phyloP scores from a whole-genome alignment of 495 filamentous ascomycete genomes.

The Pyronema domesticum region DNA sequence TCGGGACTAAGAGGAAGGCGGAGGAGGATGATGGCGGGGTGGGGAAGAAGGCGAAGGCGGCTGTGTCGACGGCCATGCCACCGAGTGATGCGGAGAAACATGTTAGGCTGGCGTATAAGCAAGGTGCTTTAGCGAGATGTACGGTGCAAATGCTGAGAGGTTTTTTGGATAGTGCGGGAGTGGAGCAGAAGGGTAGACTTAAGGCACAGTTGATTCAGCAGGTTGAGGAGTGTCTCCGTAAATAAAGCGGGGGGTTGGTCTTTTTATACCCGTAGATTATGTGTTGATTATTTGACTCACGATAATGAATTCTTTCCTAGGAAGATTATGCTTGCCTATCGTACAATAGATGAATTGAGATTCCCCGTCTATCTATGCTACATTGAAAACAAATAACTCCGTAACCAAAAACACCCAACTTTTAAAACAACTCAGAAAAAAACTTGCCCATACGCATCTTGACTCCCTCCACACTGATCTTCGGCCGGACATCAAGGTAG shows the following conservation, averaged over 20 bases:
- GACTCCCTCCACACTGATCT: constrained; percentile 74
- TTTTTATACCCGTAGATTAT: not conserved
- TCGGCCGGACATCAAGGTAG: constrained; percentile 86
- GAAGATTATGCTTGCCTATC: not conserved
- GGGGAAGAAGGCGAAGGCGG: constrained; percentile 35
- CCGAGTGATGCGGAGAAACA: constrained; percentile 29
- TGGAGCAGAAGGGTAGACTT: constrained; percentile 42
- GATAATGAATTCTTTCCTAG: not conserved
- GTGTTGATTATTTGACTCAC: not conserved
- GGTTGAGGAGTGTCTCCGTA: constrained; percentile 55
- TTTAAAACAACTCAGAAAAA: constrained; percentile 37
- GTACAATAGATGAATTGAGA: not conserved
- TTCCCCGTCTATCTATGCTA: not conserved
- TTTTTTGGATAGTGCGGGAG: constrained; percentile 43
- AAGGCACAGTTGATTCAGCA: constrained; percentile 66
- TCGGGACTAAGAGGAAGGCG: constrained; percentile 25
- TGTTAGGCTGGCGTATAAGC: constrained; percentile 42
- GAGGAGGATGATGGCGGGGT: constrained; percentile 23
- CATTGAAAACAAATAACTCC: not conserved
- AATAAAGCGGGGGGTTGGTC: not conserved
- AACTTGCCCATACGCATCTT: constrained; percentile 57
- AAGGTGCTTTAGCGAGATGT: constrained; percentile 40
- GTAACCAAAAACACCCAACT: not conserved
- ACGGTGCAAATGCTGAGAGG: constrained; percentile 54
- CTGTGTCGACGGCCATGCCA: constrained; percentile 12